phyloP scores from a whole-genome alignment of 2,329 filamentous ascomycete species.

The Clonostachys chloroleuca region DNA sequence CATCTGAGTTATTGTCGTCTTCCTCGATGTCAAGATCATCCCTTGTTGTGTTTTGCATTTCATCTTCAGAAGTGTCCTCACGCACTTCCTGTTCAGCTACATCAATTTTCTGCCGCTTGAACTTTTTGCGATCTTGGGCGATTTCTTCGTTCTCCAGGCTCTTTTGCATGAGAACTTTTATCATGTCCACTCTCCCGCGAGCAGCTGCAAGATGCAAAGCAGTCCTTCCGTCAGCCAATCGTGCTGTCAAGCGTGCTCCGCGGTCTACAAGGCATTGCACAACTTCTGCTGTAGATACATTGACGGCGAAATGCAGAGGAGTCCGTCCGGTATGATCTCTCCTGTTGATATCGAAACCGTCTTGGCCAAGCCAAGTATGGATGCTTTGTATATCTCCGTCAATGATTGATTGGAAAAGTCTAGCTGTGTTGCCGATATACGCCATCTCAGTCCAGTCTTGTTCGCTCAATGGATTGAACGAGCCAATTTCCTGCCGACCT shows the following conservation, averaged over 20 bases:
- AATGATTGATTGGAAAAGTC: slow-evolving; percentile 79
- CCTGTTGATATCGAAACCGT: slow-evolving; percentile 65
- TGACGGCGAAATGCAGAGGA: slow-evolving; percentile 72
- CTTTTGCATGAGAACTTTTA: slow-evolving; percentile 67
- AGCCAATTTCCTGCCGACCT: slow-evolving; percentile 66
- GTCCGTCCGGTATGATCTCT: slow-evolving; percentile 77
- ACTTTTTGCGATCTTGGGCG: slow-evolving; percentile 53
- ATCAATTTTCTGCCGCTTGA: slow-evolving; percentile 22
- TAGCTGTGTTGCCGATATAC: slow-evolving; percentile 74
- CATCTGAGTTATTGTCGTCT: slow-evolving; percentile 33
- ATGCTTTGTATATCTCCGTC: slow-evolving; percentile 68
- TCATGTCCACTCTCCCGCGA: slow-evolving; percentile 65
- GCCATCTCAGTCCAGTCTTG: slow-evolving; percentile 91
- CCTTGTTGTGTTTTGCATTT: not conserved
- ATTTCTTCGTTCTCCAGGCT: slow-evolving; percentile 70
- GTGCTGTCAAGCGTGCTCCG: slow-evolving; percentile 67
- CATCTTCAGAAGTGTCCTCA: slow-evolving; percentile 4
- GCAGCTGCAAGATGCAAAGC: slow-evolving; percentile 81
- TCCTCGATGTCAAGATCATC: slow-evolving; percentile 15
- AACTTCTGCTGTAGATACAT: slow-evolving; percentile 63
- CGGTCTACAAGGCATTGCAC: slow-evolving; percentile 68
- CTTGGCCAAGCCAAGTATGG: slow-evolving; percentile 62
- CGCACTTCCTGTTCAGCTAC: not conserved
- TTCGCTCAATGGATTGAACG: slow-evolving; percentile 76
- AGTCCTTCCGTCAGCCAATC: slow-evolving; percentile 75